Evolutionary conservation across 1,139 yeast genomes (phyloP).

Genomic region (Hyphopichia burtonii): DNA sequence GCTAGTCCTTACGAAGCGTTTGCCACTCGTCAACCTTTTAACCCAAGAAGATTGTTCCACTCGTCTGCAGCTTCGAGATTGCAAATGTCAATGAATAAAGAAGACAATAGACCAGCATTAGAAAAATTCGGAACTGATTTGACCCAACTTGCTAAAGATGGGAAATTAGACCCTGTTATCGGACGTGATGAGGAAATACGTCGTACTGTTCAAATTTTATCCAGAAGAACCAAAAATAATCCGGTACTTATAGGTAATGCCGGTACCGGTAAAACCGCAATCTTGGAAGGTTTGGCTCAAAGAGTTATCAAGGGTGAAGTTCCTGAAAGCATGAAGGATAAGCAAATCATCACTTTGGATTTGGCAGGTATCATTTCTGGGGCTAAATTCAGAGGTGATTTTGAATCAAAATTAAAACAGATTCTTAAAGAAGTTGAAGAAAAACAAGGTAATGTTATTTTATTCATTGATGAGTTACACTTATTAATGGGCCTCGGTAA

Average conservation of each 20-base stretch:
- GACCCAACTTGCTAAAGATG: conserved; percentile 82
- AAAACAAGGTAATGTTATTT: conserved; percentile 71
- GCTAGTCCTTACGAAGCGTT: not conserved
- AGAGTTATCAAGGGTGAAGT: conserved; percentile 88
- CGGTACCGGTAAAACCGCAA: conserved; percentile 97
- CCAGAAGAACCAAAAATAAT: conserved; percentile 90
- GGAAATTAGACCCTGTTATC: conserved; percentile 93
- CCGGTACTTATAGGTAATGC: conserved; percentile 95
- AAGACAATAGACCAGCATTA: conserved; percentile 69
- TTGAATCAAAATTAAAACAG: conserved; percentile 82
- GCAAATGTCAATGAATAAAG: conserved; percentile 45
- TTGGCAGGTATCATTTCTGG: conserved; percentile 90
- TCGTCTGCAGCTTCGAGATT: conserved; percentile 15
- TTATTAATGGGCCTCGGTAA: conserved; percentile 90
- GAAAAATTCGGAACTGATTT: conserved; percentile 86
- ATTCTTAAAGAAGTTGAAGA: conserved; percentile 87
- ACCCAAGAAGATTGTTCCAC: conserved; percentile 14
- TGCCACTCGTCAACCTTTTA: not conserved
- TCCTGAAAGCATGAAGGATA: conserved; percentile 88
- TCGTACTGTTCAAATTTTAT: conserved; percentile 85
- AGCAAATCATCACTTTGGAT: conserved; percentile 79
- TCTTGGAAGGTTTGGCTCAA: conserved; percentile 95
- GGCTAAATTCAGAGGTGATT: conserved; percentile 93
- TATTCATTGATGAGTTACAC: conserved; percentile 92
- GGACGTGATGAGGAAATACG: conserved; percentile 96